Conservation (phyloP, 2,329 filamentous ascomycete genomes). For the Polychaeton citri region DNA sequence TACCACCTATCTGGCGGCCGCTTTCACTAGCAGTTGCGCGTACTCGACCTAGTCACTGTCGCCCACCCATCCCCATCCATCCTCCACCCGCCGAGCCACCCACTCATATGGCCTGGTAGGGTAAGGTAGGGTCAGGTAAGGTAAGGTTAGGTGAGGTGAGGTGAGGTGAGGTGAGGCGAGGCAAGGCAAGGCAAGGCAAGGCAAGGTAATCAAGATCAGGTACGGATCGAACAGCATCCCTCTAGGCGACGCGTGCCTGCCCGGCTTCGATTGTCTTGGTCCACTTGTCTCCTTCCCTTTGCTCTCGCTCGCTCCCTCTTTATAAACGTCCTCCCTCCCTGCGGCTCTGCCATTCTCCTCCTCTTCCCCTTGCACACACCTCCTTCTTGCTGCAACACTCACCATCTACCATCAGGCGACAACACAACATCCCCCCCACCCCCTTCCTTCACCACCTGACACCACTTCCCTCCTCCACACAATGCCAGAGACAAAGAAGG, state of each 20-base stretch:
- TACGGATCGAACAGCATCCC: background rate
- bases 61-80: no score
- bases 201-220: background rate
- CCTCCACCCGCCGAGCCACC: no score
- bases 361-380: conserved; percentile 1
- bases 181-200: background rate
- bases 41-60: no score
- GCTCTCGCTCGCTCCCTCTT: background rate
- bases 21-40: no score
- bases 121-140: no score
- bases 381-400: conserved; percentile 1
- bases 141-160: background rate
- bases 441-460: conserved; percentile 1
- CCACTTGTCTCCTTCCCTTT: background rate
- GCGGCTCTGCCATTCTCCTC: conserved; percentile 1
- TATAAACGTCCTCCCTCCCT: background rate
- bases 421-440: background rate
- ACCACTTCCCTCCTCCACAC: conserved; percentile 2
- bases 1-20: no score
- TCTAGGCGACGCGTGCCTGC: background rate
- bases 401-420: background rate
- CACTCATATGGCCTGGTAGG: no score
- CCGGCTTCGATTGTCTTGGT: background rate
- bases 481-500: conserved; percentile 30
- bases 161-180: background rate